Evolutionary conservation across 208 protist genomes (phyloP).

Genomic region (Leishmania aethiopica): DNA sequence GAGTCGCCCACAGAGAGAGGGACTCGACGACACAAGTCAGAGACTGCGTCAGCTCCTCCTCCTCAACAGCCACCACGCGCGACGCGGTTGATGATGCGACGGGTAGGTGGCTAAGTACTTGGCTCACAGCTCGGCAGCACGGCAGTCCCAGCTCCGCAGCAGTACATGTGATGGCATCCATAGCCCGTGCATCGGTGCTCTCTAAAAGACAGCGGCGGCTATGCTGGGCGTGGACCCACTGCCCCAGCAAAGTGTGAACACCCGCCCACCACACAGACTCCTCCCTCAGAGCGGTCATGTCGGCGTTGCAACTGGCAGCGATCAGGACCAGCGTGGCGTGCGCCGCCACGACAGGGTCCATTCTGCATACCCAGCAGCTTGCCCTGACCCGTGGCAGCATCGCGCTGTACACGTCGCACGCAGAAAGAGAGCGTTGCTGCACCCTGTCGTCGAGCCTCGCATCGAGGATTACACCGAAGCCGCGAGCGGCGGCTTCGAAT

Average conservation of each 20-base stretch:
- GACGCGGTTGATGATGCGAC: not conserved
- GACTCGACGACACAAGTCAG: conserved; percentile 3
- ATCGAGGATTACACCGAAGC: not conserved
- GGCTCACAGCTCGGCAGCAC: conserved; percentile 18
- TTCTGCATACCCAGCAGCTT: conserved; percentile 20
- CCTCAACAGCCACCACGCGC: conserved; percentile 6
- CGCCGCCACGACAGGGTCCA: conserved; percentile 24
- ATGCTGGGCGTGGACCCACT: conserved; percentile 7
- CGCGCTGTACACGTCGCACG: conserved; percentile 9
- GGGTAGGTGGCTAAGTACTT: conserved; percentile 1
- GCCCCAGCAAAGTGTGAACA: not conserved
- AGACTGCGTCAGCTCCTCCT: conserved; percentile 3
- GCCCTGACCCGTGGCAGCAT: conserved; percentile 11
- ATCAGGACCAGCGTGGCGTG: conserved; percentile 27
- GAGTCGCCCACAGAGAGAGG: conserved; percentile 19
- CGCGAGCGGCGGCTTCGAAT: not conserved
- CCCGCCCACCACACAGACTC: conserved; percentile 11
- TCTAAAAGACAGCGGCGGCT: not conserved
- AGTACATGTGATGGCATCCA: conserved; percentile 17
- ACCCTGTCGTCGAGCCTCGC: not conserved
- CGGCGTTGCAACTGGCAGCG: not conserved
- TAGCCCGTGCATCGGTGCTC: conserved; percentile 12
- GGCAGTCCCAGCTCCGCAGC: conserved; percentile 10
- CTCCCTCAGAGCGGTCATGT: not conserved
- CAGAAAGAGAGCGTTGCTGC: not conserved